Evolutionary conservation across 2,329 filamentous ascomycete species (phyloP), one percentile per base, ranked within the genome.

Genomic region (Aspergillus sp.): DNA sequence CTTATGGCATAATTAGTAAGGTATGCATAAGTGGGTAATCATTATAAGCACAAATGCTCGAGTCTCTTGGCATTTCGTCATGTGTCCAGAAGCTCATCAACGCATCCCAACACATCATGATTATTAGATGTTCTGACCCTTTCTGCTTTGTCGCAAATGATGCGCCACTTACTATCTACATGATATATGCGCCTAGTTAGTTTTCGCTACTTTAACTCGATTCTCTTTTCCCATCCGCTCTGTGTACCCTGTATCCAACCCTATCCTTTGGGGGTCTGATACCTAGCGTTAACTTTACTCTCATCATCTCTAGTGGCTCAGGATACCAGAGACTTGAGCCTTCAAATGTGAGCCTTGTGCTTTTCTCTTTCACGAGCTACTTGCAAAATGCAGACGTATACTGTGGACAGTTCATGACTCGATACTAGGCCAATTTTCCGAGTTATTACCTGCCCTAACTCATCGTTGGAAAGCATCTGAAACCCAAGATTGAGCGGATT

Each of bases 321-420:
- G 22, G 7, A 17, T 11, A 28, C n/a, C 8, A 6, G 13, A 57
- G n/a, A 25, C 22, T 23, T 7, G 30, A 30, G 22, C 31, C 9
- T 45, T 45, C 19, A 50, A 17, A 52, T 17, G 55, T 57, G 48
- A 52, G 55, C 55, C 48, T 46, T 11, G 55, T 52, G 55, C 34
- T 22, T 54, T 46, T 23, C 17, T 46, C n/a, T 5, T 22, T 38
- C 48, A 46, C 55, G 38, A 51, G 22, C 23, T 45, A 50, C 45
- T 19, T 11, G 23, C 55, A 57, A 51, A 23, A 57, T 57, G 55
- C 25, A 38, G 55, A 51, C 28, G 13, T 52, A 57, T 9, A 25
- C 11, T 13, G 47, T 57, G 55, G 48, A 34, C 28, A 41, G 55
- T 57, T 51, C 47, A 57, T 57, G 55, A 57, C 25, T 50, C 51